Base-by-base conservation (phyloP, 1,284 basidiomycete species). In the Bjerkandera adusta region DNA sequence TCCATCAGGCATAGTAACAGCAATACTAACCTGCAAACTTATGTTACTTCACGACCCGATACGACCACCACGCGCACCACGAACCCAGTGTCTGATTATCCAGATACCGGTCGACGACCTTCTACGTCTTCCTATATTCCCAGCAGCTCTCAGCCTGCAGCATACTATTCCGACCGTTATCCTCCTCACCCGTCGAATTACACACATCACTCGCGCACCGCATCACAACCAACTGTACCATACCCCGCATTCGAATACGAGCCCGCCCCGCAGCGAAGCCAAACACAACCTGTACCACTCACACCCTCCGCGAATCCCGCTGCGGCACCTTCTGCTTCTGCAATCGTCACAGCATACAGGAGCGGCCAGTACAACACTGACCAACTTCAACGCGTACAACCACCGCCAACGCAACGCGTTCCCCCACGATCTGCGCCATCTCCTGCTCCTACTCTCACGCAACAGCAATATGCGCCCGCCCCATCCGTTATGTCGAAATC, bases 31-130 rank as follows among this genome's bases (percentile, higher is more conserved):
- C 34, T 54, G 5, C 59, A 54, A 38, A 26, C 55, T 51, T 43
- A 58, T 37, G 55, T 51, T 49, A 32, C 53, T 26, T 60, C 57
- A 64, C 63, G 63, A 55, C 51, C 52, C 21, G 61, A 63, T 36
- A 60, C 55, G 54, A 60, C 43, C 20, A 24, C 49, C 16, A 22
- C 51, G 54, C 59, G 58, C 37, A 50, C 55, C 20, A 45, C 49
- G 50, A 57, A 57, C 35, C 46, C 49, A 20, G 44, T 55, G 30
- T 52, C 60, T 37, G 63, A 58, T 63, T 65, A 65, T 59, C 63
- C 63, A 40, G 62, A 65, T 18, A 47, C 48, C 5, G 38, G 51
- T 48, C 60, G 62, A 63, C 63, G 64, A 56, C 63, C 62, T 26
- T 57, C 60, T 36, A 53, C 58, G 39, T 50, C 59, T 12, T 55